Evolutionary conservation across 148 eudicot species (phyloP).

Genomic region (Simmondsia chinensis): DNA sequence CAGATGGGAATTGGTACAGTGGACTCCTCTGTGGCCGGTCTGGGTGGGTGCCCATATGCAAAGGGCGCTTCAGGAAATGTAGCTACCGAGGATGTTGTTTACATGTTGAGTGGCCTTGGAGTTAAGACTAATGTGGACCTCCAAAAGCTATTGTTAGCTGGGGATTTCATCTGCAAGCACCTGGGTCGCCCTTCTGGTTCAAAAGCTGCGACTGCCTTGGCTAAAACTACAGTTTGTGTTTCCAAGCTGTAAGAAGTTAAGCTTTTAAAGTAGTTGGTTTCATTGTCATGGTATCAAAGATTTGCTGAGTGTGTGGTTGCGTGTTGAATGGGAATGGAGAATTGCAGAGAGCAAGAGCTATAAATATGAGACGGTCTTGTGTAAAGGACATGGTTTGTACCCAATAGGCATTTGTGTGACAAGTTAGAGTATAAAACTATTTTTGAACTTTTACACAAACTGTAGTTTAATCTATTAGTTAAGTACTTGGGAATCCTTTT

Average conservation of each 20-base stretch:
- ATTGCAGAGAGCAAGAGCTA: too few species aligned
- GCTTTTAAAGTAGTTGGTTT: too few species aligned
- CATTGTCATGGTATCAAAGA: too few species aligned
- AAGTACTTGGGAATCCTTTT: too few species aligned
- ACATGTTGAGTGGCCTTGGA: conserved; percentile 83
- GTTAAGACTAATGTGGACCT: conserved; percentile 70
- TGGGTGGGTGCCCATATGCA: conserved; percentile 95
- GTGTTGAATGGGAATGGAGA: too few species aligned
- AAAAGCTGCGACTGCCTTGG: conserved; percentile 69
- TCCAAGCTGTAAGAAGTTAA: conserved; percentile 71
- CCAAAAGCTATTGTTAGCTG: conserved; percentile 59
- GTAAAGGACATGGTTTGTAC: too few species aligned
- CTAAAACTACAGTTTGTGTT: conserved; percentile 32
- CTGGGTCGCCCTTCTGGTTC: conserved; percentile 68
- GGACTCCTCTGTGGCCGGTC: conserved; percentile 81
- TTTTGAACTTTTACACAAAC: too few species aligned
- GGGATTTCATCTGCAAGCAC: conserved; percentile 68
- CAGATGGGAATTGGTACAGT: conserved; percentile 83
- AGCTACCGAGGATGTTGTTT: conserved; percentile 90
- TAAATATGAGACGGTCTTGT: too few species aligned
- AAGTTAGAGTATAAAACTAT: too few species aligned
- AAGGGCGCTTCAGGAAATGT: conserved; percentile 94
- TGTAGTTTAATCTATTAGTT: too few species aligned
- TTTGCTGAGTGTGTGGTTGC: too few species aligned
- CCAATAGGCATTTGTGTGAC: too few species aligned